A percentile compares a stretch with the other conserved stretches of the same genome.
Evolutionary conservation across 1,139 yeast species (phyloP).

Genomic region (Tardiomyces depauwii): DNA sequence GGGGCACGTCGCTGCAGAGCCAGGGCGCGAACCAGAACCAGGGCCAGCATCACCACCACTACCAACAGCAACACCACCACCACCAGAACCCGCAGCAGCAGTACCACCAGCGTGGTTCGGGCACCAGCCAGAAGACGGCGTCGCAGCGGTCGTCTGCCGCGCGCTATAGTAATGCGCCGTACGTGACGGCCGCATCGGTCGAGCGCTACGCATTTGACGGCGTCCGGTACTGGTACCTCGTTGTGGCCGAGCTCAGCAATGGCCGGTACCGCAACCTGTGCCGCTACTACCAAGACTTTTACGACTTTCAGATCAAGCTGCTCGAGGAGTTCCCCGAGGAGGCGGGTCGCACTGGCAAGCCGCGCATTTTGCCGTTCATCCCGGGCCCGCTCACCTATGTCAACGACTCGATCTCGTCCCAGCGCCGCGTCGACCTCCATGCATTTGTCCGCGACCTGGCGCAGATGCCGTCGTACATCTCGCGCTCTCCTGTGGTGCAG

Average conservation of each 20-base stretch:
- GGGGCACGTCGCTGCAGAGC: conserved; percentile 1
- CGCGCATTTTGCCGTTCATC: conserved; percentile 79
- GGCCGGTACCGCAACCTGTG: conserved; percentile 65
- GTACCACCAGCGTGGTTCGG: conserved; percentile 5
- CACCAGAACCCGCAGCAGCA: conserved; percentile 5
- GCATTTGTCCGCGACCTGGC: conserved; percentile 68
- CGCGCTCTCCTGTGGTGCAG: conserved; percentile 53
- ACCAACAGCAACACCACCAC: conserved; percentile 1
- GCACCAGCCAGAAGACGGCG: conserved; percentile 4
- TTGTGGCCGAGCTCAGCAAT: conserved; percentile 56
- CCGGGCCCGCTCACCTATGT: conserved; percentile 96
- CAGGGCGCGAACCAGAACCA: conserved; percentile 15
- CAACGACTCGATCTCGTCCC: conserved; percentile 76
- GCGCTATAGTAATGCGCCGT: conserved; percentile 4
- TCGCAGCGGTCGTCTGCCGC: conserved; percentile 1
- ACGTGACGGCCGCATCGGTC: conserved; percentile 51
- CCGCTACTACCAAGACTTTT: conserved; percentile 91
- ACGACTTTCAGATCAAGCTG: conserved; percentile 80
- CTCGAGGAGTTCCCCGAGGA: conserved; percentile 83
- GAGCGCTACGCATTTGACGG: conserved; percentile 75
- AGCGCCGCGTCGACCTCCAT: conserved; percentile 77
- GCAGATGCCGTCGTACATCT: conserved; percentile 65
- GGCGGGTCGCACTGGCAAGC: conserved; percentile 77
- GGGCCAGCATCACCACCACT: conserved; percentile 19
- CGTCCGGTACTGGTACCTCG: conserved; percentile 83